phyloP scores from a whole-genome alignment of 306 rosid species.

The Psophocarpus tetragonolobus region DNA sequence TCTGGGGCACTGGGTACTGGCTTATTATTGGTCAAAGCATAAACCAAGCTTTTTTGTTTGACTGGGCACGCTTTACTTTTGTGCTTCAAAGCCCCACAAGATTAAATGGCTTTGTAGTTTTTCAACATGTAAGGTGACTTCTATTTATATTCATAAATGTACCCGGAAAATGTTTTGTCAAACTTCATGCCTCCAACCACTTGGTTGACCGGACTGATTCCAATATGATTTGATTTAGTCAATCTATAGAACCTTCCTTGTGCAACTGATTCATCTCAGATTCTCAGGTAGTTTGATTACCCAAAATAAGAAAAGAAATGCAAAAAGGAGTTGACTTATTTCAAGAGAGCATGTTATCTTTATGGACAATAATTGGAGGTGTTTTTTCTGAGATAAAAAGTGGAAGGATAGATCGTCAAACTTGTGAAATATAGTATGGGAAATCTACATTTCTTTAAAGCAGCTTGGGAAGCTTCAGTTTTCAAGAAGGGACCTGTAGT shows the following conservation, averaged over 20 bases:
- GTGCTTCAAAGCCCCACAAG: neutral
- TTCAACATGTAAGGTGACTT: conserved; percentile 6
- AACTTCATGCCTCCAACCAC: neutral
- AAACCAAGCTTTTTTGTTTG: conserved; percentile 11
- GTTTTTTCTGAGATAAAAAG: neutral
- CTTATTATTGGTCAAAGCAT: conserved; percentile 17
- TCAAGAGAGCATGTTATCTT: neutral
- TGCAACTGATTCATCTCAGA: neutral
- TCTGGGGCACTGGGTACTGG: neutral
- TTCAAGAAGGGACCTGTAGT: neutral
- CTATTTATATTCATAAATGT: conserved; percentile 1
- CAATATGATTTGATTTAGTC: conserved; percentile 31
- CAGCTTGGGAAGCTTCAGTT: conserved; percentile 1
- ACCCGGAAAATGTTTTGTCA: neutral
- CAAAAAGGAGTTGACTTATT: neutral
- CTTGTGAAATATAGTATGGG: neutral
- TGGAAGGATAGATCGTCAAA: conserved; percentile 22
- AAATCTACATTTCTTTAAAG: neutral
- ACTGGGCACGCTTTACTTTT: neutral
- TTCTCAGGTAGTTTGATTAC: conserved; percentile 4
- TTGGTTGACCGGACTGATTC: conserved; percentile 38
- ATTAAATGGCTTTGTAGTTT: conserved; percentile 1
- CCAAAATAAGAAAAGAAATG: neutral
- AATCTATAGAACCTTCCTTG: conserved; percentile 25
- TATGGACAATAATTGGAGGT: neutral